These are phyloP conservation scores for Misopates orontium DNA, from an alignment of 257 asterid genomes.

Conservation along the genomic window DNA sequence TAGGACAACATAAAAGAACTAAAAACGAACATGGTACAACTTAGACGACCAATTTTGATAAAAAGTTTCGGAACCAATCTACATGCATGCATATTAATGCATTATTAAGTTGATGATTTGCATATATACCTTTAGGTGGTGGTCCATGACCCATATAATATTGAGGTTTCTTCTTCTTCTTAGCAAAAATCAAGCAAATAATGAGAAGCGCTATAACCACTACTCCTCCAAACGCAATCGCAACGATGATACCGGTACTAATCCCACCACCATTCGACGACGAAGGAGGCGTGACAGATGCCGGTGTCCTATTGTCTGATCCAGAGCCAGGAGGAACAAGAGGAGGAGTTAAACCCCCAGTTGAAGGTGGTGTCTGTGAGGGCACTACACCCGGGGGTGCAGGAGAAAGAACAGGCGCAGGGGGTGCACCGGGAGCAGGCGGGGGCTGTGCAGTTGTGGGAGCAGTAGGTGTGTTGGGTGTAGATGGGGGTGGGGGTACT, in stretches of 20 bases:
- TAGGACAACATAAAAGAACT: no score
- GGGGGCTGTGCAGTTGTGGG: conserved; percentile 22
- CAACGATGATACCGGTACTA: conserved; percentile 29
- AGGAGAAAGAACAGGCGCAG: conserved; percentile 25
- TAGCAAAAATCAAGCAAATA: conserved; percentile 36
- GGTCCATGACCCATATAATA: conserved; percentile 36
- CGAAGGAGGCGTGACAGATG: no score
- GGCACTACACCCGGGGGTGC: conserved; percentile 23
- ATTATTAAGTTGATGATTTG: no score
- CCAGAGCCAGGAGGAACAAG: background rate
- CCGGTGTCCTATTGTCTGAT: no score
- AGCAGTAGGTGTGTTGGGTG: background rate
- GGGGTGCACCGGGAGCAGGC: conserved; percentile 9
- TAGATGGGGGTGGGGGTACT: conserved; percentile 21
- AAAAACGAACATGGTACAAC: no score
- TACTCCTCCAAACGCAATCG: conserved; percentile 35
- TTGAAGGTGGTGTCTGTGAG: conserved; percentile 24
- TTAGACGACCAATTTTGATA: no score
- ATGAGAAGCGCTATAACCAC: conserved; percentile 37
- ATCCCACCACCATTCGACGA: background rate
- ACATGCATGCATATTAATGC: no score
- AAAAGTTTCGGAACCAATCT: no score
- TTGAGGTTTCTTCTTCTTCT: conserved; percentile 38
- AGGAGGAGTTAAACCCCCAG: conserved; percentile 1
- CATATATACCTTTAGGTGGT: conserved; percentile 36